Percentiles rank a stretch among this genome's conserved stretches.
phyloP scores from a whole-genome alignment of 2,329 filamentous ascomycete species.

The Triangularia verruculosa region DNA sequence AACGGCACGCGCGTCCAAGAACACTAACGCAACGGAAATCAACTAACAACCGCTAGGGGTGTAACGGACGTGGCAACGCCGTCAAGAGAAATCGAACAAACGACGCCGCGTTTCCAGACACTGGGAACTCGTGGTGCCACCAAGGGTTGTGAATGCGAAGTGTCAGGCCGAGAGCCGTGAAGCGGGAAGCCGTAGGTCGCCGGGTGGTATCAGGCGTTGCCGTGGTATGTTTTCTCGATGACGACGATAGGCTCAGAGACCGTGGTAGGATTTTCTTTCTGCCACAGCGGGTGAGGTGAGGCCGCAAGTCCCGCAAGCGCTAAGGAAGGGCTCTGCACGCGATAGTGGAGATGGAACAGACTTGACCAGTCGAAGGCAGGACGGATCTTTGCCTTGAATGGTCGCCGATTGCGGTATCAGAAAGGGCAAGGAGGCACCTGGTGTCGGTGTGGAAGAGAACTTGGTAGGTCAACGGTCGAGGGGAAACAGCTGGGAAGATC shows the following conservation, averaged over 20 bases:
- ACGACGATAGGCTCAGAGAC: slow-evolving; percentile 10
- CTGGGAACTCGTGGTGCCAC: slow-evolving; percentile 13
- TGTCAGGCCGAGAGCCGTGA: neutral
- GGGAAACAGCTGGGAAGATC: slow-evolving; percentile 28
- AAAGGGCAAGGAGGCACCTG: slow-evolving; percentile 21
- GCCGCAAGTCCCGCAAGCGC: slow-evolving; percentile 18
- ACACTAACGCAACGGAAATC: slow-evolving; percentile 1
- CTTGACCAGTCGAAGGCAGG: slow-evolving; percentile 19
- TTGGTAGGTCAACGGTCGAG: slow-evolving; percentile 16
- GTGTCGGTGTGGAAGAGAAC: slow-evolving; percentile 21
- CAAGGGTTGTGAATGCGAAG: slow-evolving; percentile 5
- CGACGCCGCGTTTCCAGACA: slow-evolving; percentile 8
- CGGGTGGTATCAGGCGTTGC: slow-evolving; percentile 2
- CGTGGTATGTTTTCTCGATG: slow-evolving; percentile 10
- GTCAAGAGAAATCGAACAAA: slow-evolving; percentile 10
- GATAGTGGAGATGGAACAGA: slow-evolving; percentile 28
- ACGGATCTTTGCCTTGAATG: slow-evolving; percentile 19
- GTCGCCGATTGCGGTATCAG: slow-evolving; percentile 26
- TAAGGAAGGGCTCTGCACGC: slow-evolving; percentile 21
- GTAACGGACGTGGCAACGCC: slow-evolving; percentile 1
- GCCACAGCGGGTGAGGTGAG: slow-evolving; percentile 7
- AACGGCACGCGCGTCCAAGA: neutral
- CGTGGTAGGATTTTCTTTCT: slow-evolving; percentile 11
- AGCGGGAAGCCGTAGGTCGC: slow-evolving; percentile 9
- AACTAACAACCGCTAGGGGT: neutral